Evolutionary conservation across 139 green algal genomes (phyloP), one percentile per base, ranked within the genome.

Genomic region (Gonium pectorale): DNA sequence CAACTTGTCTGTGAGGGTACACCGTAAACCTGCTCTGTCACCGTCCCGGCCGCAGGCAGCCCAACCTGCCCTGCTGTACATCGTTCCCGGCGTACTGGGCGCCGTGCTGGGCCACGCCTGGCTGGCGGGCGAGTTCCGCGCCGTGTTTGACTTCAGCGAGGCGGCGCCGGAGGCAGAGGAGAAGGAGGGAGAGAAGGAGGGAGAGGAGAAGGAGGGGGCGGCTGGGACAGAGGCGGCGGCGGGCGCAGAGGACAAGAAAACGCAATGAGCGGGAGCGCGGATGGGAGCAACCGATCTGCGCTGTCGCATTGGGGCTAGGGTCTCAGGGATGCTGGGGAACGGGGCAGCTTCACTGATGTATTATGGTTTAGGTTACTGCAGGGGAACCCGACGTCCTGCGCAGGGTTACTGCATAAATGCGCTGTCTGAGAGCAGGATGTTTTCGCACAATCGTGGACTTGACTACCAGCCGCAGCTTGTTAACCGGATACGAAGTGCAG

Each of bases 21-120:
- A 37, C 44, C 38, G 13, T 21, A 63, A 11, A 62, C 41, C 43
- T 26, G 13, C 11, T 26, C 40, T 2, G 11, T 63, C 62, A 9
- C 21, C 43, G 8, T 59, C 54, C 41, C 31, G 27, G 8, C 26
- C 44, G n/a, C 79, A 92, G 75, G 94, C 96, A 26, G 97, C 97
- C 6, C 97, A 99, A 87, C 97, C 97, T 1, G 97, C 97, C 1
- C 90, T 99, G 74, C 93, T 99, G 63, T 99, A 99, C 91, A 98
- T 99, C 52, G 97, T 99, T 44, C 97, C 97, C 0, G 92, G 90
- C 0, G 91, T 99, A n/a, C 89, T 99, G 43, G 92, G 90, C 7
- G 88, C 89, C 3, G 90, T 95, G 1, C 74, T 89, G 22, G 59
- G 90, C 0, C 94, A 98, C 79, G 94, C 95, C 15, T 80, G 79